Conservation (phyloP, 192 early-diverging fungal species). For the Anaeromyces robustus region DNA sequence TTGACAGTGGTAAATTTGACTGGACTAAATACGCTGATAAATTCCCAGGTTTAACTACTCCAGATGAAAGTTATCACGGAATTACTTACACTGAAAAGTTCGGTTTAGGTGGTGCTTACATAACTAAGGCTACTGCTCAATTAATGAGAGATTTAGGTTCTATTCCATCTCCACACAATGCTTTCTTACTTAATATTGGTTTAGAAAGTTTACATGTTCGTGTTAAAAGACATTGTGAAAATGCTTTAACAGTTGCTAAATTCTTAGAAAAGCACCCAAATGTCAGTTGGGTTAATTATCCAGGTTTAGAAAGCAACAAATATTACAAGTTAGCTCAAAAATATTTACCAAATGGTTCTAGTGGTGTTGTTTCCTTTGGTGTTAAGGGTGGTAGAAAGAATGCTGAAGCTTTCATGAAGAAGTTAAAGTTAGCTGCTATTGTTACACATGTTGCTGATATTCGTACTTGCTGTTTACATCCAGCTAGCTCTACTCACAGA, state of each 20-base stretch:
- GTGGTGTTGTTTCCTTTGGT: background rate
- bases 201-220: constrained; percentile 1
- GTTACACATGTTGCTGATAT: background rate
- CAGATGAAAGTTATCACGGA: constrained; percentile 70
- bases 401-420: constrained; percentile 54
- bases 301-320: background rate
- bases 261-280: background rate
- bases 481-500: background rate
- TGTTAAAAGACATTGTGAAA: background rate
- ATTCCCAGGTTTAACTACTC: constrained; percentile 79
- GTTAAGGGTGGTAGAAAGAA: background rate
- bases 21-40: constrained; percentile 64
- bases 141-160: constrained; percentile 3
- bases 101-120: background rate
- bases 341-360: background rate
- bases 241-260: background rate
- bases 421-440: constrained; percentile 53
- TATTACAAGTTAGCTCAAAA: background rate
- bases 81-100: constrained; percentile 11
- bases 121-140: background rate
- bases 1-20: constrained; percentile 30
- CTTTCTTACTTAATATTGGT: constrained; percentile 1
- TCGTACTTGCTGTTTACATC: background rate
- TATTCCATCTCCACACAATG: constrained; percentile 1
- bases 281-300: background rate